phyloP scores from a whole-genome alignment of 768 basidiomycete genomes.

The Leccinum rimulosum region DNA sequence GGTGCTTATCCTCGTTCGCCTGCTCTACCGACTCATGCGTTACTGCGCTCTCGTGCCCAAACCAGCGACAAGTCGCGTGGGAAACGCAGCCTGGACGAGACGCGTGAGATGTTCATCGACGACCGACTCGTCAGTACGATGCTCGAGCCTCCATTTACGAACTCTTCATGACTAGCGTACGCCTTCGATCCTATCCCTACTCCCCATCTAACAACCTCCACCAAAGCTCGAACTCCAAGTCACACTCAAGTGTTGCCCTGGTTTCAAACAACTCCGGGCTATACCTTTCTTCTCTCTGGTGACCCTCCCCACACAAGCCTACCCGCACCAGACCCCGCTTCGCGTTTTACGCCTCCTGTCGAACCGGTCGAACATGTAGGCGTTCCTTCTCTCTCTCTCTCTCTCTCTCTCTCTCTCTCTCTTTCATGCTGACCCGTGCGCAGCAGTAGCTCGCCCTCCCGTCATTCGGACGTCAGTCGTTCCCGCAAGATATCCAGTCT shows the following conservation, averaged over 20 bases:
- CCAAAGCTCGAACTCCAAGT: slow-evolving; percentile 25
- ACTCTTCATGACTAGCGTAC: slow-evolving; percentile 50
- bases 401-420: no score
- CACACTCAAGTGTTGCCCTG: slow-evolving; percentile 2
- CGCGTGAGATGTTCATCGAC: slow-evolving; percentile 51
- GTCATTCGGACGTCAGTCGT: no score
- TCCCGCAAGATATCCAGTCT: no score
- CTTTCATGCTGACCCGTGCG: no score
- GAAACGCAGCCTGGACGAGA: slow-evolving; percentile 30
- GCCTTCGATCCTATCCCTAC: background rate
- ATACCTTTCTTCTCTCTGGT: no score
- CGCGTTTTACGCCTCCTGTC: no score
- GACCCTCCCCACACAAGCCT: no score
- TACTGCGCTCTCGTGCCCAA: slow-evolving; percentile 35
- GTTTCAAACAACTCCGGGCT: no score
- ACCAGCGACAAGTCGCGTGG: slow-evolving; percentile 32
- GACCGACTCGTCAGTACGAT: slow-evolving; percentile 58
- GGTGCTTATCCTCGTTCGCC: slow-evolving; percentile 61
- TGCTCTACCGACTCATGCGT: slow-evolving; percentile 57
- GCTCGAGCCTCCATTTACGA: slow-evolving; percentile 45
- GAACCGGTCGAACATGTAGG: no score
- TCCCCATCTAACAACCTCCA: slow-evolving; percentile 1
- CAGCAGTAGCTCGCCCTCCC: no score
- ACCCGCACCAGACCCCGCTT: no score
- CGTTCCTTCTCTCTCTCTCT: no score